Evolutionary conservation across 352 stramenopile genomes (phyloP).

Genomic region (Pythium aquatile): DNA sequence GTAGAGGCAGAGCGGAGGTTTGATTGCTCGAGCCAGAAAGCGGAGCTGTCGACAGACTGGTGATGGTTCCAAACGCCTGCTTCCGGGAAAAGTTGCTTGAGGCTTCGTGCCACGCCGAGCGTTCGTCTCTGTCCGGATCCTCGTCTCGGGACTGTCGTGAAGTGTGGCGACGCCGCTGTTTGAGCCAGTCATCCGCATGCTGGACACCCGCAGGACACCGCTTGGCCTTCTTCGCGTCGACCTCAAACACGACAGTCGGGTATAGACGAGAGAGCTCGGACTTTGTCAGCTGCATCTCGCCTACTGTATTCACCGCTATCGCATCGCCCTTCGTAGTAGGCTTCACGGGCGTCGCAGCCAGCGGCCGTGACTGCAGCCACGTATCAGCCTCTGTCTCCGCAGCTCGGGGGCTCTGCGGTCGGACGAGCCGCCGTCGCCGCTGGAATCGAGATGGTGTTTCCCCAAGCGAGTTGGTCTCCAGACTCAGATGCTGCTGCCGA

Average conservation of each 20-base stretch:
- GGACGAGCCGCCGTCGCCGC: not conserved
- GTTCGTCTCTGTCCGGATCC: not conserved
- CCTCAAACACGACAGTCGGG: conserved; percentile 19
- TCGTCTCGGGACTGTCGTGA: not conserved
- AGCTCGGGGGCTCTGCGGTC: not conserved
- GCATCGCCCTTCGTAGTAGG: not conserved
- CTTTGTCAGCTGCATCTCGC: not conserved
- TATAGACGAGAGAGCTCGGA: conserved; percentile 9
- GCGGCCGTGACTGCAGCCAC: conserved; percentile 5
- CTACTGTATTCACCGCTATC: not conserved
- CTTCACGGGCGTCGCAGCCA: conserved; percentile 6
- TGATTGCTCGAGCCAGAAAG: not conserved
- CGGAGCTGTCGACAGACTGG: not conserved
- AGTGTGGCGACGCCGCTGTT: not conserved
- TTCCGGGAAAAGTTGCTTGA: conserved; percentile 5
- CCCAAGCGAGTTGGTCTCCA: not conserved
- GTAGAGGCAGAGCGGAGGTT: not conserved
- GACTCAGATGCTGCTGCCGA: not conserved
- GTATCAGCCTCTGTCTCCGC: not conserved
- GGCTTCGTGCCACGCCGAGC: not conserved
- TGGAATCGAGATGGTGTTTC: not conserved
- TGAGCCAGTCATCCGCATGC: conserved; percentile 24
- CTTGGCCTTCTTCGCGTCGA: conserved; percentile 17
- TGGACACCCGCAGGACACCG: conserved; percentile 20
- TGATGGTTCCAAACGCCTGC: not conserved